phyloP scores from a whole-genome alignment of 257 asterid genomes.

The Nicotiana otophora region DNA sequence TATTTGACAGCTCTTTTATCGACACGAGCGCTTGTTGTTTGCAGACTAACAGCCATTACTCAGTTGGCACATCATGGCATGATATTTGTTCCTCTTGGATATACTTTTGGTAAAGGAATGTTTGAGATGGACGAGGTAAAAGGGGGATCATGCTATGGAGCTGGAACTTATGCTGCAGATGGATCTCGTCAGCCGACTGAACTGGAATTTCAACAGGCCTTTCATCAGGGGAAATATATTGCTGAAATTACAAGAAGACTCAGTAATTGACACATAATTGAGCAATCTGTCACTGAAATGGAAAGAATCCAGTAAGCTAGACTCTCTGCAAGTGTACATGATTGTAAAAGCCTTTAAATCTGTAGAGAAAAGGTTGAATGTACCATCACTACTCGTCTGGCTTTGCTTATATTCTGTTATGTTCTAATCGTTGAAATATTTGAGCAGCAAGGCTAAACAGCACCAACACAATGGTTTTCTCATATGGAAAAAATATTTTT shows the following conservation, averaged over 20 bases:
- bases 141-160: conserved; percentile 84
- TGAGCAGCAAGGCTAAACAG: too few relatives aligned
- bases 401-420: neutral
- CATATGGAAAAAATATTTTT: too few relatives aligned
- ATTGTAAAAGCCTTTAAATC: neutral
- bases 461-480: too few relatives aligned
- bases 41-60: conserved; percentile 75
- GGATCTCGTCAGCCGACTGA: conserved; percentile 75
- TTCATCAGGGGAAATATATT: conserved; percentile 74
- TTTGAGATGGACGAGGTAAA: conserved; percentile 75
- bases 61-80: conserved; percentile 91
- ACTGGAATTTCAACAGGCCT: conserved; percentile 78
- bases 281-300: neutral
- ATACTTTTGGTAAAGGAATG: conserved; percentile 76
- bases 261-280: neutral
- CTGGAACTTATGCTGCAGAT: conserved; percentile 86
- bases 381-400: neutral
- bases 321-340: neutral
- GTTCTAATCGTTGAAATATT: too few relatives aligned
- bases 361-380: too few relatives aligned
- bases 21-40: neutral
- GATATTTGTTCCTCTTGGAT: conserved; percentile 78
- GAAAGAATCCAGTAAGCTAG: neutral
- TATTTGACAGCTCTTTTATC: neutral
- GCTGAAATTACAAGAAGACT: conserved; percentile 68